Evolutionary conservation across 805 yeast genomes (phyloP).

Genomic region (Blastobotrys parvus): DNA sequence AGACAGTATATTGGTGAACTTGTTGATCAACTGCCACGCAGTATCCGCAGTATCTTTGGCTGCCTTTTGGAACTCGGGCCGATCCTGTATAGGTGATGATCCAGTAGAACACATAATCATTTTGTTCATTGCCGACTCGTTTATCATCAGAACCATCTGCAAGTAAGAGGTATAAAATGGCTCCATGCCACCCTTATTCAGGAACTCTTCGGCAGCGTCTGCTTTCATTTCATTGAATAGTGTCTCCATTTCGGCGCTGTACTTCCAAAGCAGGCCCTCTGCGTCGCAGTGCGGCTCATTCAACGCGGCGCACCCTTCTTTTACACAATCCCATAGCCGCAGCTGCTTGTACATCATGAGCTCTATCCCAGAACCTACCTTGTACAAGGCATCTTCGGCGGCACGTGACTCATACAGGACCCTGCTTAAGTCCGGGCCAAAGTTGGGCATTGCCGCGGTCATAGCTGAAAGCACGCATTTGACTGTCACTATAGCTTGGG

Average conservation of each 20-base stretch:
- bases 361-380: background rate
- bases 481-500: background rate
- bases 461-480: background rate
- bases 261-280: background rate
- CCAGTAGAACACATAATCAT: too few species aligned
- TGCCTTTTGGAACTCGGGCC: too few species aligned
- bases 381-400: background rate
- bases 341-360: background rate
- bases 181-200: background rate
- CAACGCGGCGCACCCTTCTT: background rate
- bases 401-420: too few species aligned
- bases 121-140: constrained; percentile 1
- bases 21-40: constrained; percentile 6
- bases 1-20: constrained; percentile 5
- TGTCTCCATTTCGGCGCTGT: background rate
- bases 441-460: background rate
- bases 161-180: background rate
- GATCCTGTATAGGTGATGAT: too few species aligned
- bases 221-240: background rate
- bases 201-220: background rate
- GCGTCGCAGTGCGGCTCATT: background rate
- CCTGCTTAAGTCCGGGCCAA: too few species aligned
- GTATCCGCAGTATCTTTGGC: constrained; percentile 1
- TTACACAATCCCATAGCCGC: background rate
- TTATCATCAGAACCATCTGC: background rate